These are phyloP conservation scores for Sistotremastrum niveocremeum DNA, from an alignment of 768 basidiomycete species.

Conservation along the genomic window DNA sequence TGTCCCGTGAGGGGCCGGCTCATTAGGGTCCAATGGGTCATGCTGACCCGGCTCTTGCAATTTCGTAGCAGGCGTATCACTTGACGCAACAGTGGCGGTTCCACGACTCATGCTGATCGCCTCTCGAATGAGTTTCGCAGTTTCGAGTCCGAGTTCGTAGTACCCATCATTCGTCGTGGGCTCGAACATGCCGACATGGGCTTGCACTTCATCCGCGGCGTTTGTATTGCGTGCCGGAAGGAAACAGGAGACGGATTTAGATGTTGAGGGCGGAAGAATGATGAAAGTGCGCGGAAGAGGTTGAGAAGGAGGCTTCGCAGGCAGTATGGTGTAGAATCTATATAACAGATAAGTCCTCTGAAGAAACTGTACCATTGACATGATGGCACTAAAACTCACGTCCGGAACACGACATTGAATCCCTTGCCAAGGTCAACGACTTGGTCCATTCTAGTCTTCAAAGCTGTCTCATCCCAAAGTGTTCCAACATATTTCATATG, in stretches of 20 bases:
- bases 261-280: constrained; percentile 45
- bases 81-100: not conserved
- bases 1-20: too few relatives aligned
- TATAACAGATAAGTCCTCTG: constrained; percentile 1
- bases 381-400: constrained; percentile 30
- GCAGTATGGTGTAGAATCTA: constrained; percentile 74
- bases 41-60: too few relatives aligned
- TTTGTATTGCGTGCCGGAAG: constrained; percentile 49
- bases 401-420: constrained; percentile 56
- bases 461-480: constrained; percentile 63
- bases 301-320: constrained; percentile 48
- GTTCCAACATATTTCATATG: constrained; percentile 84
- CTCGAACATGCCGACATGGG: constrained; percentile 84
- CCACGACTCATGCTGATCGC: constrained; percentile 28
- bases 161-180: constrained; percentile 78
- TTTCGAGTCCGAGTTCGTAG: constrained; percentile 66
- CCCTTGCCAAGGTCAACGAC: constrained; percentile 47
- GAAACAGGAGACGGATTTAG: constrained; percentile 41
- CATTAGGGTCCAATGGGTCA: too few relatives aligned
- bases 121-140: constrained; percentile 47
- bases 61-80: not conserved
- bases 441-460: constrained; percentile 47
- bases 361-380: not conserved
- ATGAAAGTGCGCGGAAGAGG: constrained; percentile 59
- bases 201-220: constrained; percentile 65